phyloP scores from a whole-genome alignment of 371 early-diverging fungal genomes.

The Lichtheimia ramosa region DNA sequence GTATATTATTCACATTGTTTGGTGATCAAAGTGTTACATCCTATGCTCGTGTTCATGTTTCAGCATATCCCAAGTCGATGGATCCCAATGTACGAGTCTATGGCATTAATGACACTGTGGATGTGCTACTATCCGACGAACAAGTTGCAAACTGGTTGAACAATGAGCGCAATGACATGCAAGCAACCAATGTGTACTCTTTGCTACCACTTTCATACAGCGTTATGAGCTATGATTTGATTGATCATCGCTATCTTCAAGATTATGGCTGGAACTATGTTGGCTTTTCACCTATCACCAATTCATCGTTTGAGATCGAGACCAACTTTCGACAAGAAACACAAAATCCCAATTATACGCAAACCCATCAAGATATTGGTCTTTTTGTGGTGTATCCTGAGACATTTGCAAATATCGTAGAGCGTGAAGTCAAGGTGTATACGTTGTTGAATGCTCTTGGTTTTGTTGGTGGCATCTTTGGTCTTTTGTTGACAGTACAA shows the following conservation, averaged over 20 bases:
- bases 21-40: slow-evolving; percentile 29
- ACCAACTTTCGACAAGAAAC: slow-evolving; percentile 43
- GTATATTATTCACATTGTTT: slow-evolving; percentile 35
- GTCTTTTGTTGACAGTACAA: slow-evolving; percentile 41
- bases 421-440: slow-evolving; percentile 50
- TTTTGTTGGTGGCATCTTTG: slow-evolving; percentile 54
- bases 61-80: slow-evolving; percentile 44
- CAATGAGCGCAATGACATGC: slow-evolving; percentile 41
- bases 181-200: slow-evolving; percentile 35
- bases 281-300: slow-evolving; percentile 45
- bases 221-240: slow-evolving; percentile 35
- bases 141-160: slow-evolving; percentile 39
- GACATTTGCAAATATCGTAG: slow-evolving; percentile 18
- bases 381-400: slow-evolving; percentile 30
- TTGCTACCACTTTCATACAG: slow-evolving; percentile 43
- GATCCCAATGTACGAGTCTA: slow-evolving; percentile 43
- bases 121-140: slow-evolving; percentile 20
- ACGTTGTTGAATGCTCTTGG: slow-evolving; percentile 49
- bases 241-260: slow-evolving; percentile 44
- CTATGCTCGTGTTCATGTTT: slow-evolving; percentile 43
- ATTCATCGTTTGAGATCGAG: slow-evolving; percentile 39
- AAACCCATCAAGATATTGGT: slow-evolving; percentile 31
- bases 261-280: slow-evolving; percentile 49
- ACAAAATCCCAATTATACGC: slow-evolving; percentile 37
- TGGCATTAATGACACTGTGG: slow-evolving; percentile 20